Evolutionary conservation across 768 basidiomycete species (phyloP).

Genomic region (Amanita pallidorosea): DNA sequence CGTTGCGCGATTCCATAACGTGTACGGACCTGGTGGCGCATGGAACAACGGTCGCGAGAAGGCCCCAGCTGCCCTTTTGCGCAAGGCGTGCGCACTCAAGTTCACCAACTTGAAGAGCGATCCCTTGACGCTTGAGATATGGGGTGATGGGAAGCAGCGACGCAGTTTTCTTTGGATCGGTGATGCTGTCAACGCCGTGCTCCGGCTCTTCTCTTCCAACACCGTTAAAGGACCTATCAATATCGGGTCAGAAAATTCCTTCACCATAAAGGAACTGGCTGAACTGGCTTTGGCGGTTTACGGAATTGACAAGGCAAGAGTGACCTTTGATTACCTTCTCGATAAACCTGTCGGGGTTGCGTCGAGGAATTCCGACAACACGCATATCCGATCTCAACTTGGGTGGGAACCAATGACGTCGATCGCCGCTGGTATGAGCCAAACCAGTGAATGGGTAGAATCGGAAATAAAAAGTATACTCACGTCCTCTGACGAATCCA

Average conservation of each 20-base stretch:
- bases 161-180: conserved; percentile 47
- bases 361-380: conserved; percentile 43
- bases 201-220: conserved; percentile 30
- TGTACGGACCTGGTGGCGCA: conserved; percentile 43
- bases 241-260: conserved; percentile 36
- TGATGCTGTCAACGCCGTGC: conserved; percentile 41
- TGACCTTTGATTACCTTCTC: conserved; percentile 17
- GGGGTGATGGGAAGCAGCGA: conserved; percentile 43
- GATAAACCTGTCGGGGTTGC: conserved; percentile 34
- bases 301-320: conserved; percentile 16
- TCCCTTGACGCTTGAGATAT: conserved; percentile 32
- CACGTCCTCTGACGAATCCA: not conserved
- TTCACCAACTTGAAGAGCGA: conserved; percentile 8
- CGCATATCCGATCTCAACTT: conserved; percentile 18
- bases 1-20: conserved; percentile 48
- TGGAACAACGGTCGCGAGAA: conserved; percentile 50
- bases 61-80: conserved; percentile 43
- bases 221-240: conserved; percentile 26
- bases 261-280: conserved; percentile 32
- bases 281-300: conserved; percentile 23
- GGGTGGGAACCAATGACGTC: conserved; percentile 31
- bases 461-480: conserved; percentile 18
- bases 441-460: conserved; percentile 38
- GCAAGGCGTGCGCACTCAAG: conserved; percentile 34
- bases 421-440: conserved; percentile 35